Evolutionary conservation across 2,329 filamentous ascomycete genomes (phyloP).

Genomic region (Aspergillus ibericus): DNA sequence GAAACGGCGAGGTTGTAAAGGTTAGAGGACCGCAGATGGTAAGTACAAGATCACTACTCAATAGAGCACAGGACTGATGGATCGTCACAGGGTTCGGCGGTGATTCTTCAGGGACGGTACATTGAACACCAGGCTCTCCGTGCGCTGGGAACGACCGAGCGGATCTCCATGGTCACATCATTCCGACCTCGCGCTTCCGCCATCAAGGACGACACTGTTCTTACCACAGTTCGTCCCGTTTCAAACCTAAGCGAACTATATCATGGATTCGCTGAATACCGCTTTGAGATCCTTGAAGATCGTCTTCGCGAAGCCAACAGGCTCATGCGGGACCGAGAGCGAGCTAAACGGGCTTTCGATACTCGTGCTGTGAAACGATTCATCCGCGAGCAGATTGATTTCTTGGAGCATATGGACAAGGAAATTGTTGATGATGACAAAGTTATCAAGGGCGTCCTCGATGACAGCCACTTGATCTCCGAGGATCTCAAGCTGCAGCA

Average conservation of each 20-base stretch:
- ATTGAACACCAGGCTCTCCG: constrained; percentile 65
- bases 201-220: constrained; percentile 60
- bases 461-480: constrained; percentile 38
- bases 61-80: background rate
- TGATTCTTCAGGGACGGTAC: constrained; percentile 67
- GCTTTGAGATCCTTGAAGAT: constrained; percentile 63
- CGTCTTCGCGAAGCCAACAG: constrained; percentile 41
- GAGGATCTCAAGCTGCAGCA: constrained; percentile 34
- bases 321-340: constrained; percentile 32
- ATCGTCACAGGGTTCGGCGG: constrained; percentile 56
- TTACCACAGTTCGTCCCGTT: constrained; percentile 61
- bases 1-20: constrained; percentile 56
- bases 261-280: constrained; percentile 62
- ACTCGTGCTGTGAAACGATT: constrained; percentile 9
- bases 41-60: constrained; percentile 23
- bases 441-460: constrained; percentile 38
- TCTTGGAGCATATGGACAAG: constrained; percentile 38
- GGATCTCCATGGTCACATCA: constrained; percentile 66
- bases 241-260: constrained; percentile 61
- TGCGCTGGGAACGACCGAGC: constrained; percentile 59
- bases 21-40: constrained; percentile 62
- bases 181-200: constrained; percentile 60
- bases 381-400: constrained; percentile 12
- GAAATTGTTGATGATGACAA: constrained; percentile 44
- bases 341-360: constrained; percentile 31